Evolutionary conservation across 768 basidiomycete species (phyloP).

Genomic region (Leccinum ochraceum): DNA sequence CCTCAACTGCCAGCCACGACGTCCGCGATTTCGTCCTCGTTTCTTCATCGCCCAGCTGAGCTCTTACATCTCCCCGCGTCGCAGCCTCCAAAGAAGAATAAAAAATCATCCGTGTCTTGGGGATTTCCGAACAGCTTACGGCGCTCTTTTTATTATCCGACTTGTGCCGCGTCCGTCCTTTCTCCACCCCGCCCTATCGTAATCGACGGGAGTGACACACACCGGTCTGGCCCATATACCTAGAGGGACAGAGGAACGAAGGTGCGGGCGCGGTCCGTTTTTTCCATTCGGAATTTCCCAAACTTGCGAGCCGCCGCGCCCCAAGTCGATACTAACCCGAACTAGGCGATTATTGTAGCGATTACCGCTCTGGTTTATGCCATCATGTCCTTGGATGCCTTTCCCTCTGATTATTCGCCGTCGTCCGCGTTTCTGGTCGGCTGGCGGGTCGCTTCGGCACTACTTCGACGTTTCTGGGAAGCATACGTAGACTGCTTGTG

Average conservation of each 20-base stretch:
- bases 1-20: conserved; percentile 1
- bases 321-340: conserved; percentile 1
- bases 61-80: not conserved
- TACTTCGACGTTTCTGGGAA: conserved; percentile 53
- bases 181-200: conserved; percentile 26
- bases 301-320: not conserved
- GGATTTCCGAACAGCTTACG: conserved; percentile 6
- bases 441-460: conserved; percentile 7
- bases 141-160: conserved; percentile 3
- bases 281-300: conserved; percentile 3
- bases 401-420: conserved; percentile 12
- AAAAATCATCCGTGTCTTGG: not conserved
- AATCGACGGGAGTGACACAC: conserved; percentile 16
- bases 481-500: conserved; percentile 64
- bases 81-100: not conserved
- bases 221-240: conserved; percentile 1
- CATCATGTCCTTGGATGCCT: conserved; percentile 12
- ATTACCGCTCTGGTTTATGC: conserved; percentile 8
- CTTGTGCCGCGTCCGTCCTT: conserved; percentile 11
- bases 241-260: conserved; percentile 2
- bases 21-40: not conserved
- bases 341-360: not conserved
- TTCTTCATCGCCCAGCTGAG: not conserved
- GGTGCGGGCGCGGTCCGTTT: not conserved
- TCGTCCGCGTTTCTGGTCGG: conserved; percentile 22